phyloP scores from a whole-genome alignment of 2,329 filamentous ascomycete species.

The Bipolaris zeicola region DNA sequence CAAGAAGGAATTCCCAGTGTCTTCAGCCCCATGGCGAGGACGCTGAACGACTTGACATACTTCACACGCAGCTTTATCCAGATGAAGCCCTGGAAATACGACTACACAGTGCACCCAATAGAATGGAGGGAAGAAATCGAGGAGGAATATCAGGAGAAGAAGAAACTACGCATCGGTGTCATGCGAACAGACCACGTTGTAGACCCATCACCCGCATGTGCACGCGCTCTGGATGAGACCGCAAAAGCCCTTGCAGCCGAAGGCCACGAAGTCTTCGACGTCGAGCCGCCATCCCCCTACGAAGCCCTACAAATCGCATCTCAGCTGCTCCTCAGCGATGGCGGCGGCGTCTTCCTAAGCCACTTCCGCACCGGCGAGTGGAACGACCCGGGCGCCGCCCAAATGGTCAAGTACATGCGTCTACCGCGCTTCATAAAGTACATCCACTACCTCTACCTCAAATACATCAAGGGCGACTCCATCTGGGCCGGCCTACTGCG shows the following conservation, averaged over 20 bases:
- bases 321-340: conserved; percentile 82
- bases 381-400: conserved; percentile 76
- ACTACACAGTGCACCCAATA: conserved; percentile 84
- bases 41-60: conserved; percentile 79
- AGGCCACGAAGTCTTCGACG: conserved; percentile 75
- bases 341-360: conserved; percentile 77
- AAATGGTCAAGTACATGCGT: conserved; percentile 75
- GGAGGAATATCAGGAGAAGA: conserved; percentile 64
- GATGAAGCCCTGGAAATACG: conserved; percentile 89
- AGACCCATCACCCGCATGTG: conserved; percentile 83
- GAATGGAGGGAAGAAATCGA: conserved; percentile 71
- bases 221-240: conserved; percentile 73
- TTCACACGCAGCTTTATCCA: conserved; percentile 78
- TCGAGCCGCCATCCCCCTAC: conserved; percentile 71
- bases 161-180: conserved; percentile 73
- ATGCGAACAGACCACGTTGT: conserved; percentile 82
- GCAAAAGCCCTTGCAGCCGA: conserved; percentile 70
- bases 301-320: conserved; percentile 77
- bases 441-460: conserved; percentile 88
- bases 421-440: conserved; percentile 78
- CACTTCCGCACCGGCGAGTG: conserved; percentile 79
- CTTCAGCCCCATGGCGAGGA: conserved; percentile 91
- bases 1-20: conserved; percentile 90
- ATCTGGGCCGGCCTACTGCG: conserved; percentile 79
- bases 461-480: conserved; percentile 75